A percentile compares a stretch with the other conserved stretches of the same genome.
Conservation (phyloP, 2,329 filamentous ascomycete species). For the Aureobasidium sp. region DNA sequence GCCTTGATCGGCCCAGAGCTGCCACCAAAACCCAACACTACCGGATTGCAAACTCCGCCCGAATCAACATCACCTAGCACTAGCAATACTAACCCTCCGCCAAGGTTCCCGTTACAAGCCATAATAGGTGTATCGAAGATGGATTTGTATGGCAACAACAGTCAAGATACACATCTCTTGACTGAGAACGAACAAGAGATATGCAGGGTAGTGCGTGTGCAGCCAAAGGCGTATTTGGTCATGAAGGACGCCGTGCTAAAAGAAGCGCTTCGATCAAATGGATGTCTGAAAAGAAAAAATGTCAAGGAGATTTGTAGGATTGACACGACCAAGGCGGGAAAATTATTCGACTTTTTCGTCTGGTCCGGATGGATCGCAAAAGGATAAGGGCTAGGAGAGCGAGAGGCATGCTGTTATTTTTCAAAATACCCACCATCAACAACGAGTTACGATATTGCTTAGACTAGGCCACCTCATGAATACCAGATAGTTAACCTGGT, state of each 20-base stretch:
- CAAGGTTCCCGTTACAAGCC: slow-evolving; percentile 22
- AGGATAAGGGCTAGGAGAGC: slow-evolving; percentile 41
- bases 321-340: slow-evolving; percentile 74
- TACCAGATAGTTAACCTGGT: not conserved
- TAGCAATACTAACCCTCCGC: slow-evolving; percentile 20
- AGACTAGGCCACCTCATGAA: not conserved
- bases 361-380: slow-evolving; percentile 88
- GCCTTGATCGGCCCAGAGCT: slow-evolving; percentile 73
- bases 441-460: slow-evolving; percentile 11
- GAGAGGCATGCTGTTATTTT: not conserved
- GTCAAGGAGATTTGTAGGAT: slow-evolving; percentile 78
- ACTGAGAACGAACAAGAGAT: slow-evolving; percentile 77
- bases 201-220: slow-evolving; percentile 73
- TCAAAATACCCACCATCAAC: not conserved
- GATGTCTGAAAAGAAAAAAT: slow-evolving; percentile 86
- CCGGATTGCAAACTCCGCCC: slow-evolving; percentile 34
- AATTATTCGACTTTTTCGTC: slow-evolving; percentile 92
- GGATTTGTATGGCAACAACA: slow-evolving; percentile 63
- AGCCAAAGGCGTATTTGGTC: slow-evolving; percentile 89
- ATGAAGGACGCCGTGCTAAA: slow-evolving; percentile 91
- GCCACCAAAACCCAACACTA: slow-evolving; percentile 48
- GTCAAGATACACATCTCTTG: slow-evolving; percentile 76
- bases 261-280: slow-evolving; percentile 83
- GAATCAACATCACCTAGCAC: slow-evolving; percentile 18
- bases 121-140: slow-evolving; percentile 51